Evolutionary conservation across 306 rosid species (phyloP), one percentile per base, ranked within the genome.

Genomic region (Sechiopsis laciniata): DNA sequence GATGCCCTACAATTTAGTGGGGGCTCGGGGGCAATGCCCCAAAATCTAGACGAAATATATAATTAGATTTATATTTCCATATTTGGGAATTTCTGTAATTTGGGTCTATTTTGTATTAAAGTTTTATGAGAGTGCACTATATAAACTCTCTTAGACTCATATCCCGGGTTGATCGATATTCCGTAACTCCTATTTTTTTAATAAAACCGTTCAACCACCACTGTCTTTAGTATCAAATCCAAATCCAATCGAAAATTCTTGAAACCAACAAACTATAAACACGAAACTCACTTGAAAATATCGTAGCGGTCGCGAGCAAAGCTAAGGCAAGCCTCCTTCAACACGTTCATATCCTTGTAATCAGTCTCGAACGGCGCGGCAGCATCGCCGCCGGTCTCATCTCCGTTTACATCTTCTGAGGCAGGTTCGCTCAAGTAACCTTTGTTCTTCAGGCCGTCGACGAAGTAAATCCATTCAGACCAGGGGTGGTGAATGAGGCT

Each of bases 401-500:
- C 81, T 71, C 52, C 71, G 45, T 55, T 64, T 24, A 20, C 80
- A 10, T 75, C 73, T 52, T 75, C 70, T 35, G 78, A 4, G 71
- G 76, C 55, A 54, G 82, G 16, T 63, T 85, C 82, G 55, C 71
- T 46, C 20, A 94, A 82, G 81, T 94, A 91, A 32, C 97, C 97
- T 65, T 79, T 86, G 73, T 81, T 72, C 74, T 26, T 86, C 84
- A 94, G 74, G 29, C 88, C 83, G 77, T 94, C 97, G 10, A 94
- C 81, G 82, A 94, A 94, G 16, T 90, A 84, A 76, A 91, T 79
- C 97, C 96, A 94, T 83, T 94, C 99, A 5, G 95, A 88, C 99
- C 97, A 94, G 3, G 99, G 97, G 77, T 94, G 98, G 65, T 46
- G 79, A 4, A 14, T 64, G 37, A 22, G 73, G 73, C 10, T 40